Evolutionary conservation across 164 flowering plant species (phyloP), one percentile per base, ranked within the genome.

Genomic region (Macadamia tetraphylla): DNA sequence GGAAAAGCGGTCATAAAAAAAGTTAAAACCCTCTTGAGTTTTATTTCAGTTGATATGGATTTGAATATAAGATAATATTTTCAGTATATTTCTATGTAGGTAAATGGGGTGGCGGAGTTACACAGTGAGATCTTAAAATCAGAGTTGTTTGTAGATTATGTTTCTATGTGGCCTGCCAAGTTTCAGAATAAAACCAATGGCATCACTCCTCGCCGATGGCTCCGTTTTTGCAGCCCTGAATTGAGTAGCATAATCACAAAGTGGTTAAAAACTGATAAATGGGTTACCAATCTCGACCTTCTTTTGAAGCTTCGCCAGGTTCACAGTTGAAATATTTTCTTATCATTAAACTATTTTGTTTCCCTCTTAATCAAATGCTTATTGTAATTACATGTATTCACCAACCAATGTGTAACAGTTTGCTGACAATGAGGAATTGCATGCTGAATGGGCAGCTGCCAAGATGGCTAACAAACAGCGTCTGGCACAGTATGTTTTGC

Each of bases 171-270:
- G 99, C 99, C 99, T 11, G 78, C 76, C 71, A 92, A 92, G 78
- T 89, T 94, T 68, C 97, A 94, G 78, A 94, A 94, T 74, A 94
- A 94, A 71, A 94, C 99, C 56, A 94, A 94, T 76, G 99, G 99
- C 65, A 89, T 94, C 63, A 94, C 99, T 64, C 99, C 97, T 70
- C 97, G 98, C 44, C 78, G 99, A 29, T 94, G 99, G 99, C 91
- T 94, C 67, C 82, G 80, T 2, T 94, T 90, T 76, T 92, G 97
- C 87, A 94, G 83, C 73, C 97, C 99, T 57, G 94, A 89, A 78
- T 92, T 94, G 48, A 92, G 97, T 69, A 73, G 61, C 71, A 87
- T 92, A 60, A 90, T 92, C 70, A 87, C 97, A 67, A 92, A 92
- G 81, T 88, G 97, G 97, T 76, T 94, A 60, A 89, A 90, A 78